phyloP scores from a whole-genome alignment of 2,329 filamentous ascomycete genomes.

The Stagonosporopsis tanaceti region DNA sequence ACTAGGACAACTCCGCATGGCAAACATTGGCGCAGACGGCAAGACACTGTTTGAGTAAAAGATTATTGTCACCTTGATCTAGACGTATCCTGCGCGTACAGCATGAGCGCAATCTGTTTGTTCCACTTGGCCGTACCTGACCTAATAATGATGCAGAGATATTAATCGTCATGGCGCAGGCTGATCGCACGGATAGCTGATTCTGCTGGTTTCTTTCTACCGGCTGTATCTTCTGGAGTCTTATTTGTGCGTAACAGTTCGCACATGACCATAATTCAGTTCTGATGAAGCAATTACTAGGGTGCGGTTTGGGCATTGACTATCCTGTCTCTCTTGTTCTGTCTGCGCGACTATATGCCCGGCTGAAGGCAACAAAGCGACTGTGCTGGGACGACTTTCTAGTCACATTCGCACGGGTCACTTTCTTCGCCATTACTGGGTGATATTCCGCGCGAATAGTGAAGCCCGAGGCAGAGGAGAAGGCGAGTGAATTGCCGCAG shows the following conservation, averaged over 20 bases:
- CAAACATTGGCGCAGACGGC: not conserved
- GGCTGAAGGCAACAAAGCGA: slow-evolving; percentile 11
- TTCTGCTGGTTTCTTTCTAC: not conserved
- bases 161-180: not conserved
- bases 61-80: not conserved
- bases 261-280: not conserved
- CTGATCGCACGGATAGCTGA: not conserved
- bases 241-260: not conserved
- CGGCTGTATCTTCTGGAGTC: not conserved
- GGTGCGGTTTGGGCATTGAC: not conserved
- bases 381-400: slow-evolving; percentile 22
- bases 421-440: slow-evolving; percentile 1
- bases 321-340: not conserved
- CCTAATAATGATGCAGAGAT: not conserved
- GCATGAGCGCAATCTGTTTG: not conserved
- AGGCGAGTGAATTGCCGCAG: not conserved
- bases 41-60: not conserved
- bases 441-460: not conserved
- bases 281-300: not conserved
- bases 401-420: slow-evolving; percentile 2
- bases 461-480: not conserved
- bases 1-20: not conserved
- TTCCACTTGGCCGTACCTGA: not conserved
- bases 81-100: not conserved
- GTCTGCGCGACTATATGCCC: slow-evolving; percentile 1